Percentiles rank a stretch among this genome's conserved stretches.
These are phyloP conservation scores for Paulownia fortunei DNA, from an alignment of 257 asterid genomes.

Conservation along the genomic window DNA sequence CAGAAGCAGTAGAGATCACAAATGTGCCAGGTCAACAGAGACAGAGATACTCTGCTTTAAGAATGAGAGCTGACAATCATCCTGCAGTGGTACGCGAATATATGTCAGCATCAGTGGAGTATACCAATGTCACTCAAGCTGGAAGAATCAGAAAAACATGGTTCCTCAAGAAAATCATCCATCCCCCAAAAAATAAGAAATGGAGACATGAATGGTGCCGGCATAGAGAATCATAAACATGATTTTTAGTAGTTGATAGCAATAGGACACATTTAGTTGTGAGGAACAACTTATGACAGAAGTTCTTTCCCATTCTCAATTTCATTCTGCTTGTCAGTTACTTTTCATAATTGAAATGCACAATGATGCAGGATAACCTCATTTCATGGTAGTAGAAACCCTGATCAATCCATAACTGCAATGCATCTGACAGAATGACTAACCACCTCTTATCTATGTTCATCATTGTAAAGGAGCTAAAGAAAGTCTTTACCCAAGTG, in stretches of 20 bases:
- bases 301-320: background rate
- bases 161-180: background rate
- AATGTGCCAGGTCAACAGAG: background rate
- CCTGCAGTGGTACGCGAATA: background rate
- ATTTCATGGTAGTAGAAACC: too few relatives aligned
- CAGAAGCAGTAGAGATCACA: background rate
- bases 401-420: too few relatives aligned
- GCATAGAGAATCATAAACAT: too few relatives aligned
- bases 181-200: background rate
- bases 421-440: too few relatives aligned
- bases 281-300: background rate
- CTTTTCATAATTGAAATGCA: background rate
- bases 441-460: too few relatives aligned
- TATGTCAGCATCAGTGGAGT: too few relatives aligned
- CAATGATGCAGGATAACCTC: too few relatives aligned
- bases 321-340: background rate
- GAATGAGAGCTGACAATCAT: background rate
- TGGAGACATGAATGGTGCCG: too few relatives aligned
- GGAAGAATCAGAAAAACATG: background rate
- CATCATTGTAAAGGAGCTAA: too few relatives aligned
- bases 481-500: too few relatives aligned
- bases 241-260: background rate
- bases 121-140: background rate
- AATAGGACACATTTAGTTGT: background rate
- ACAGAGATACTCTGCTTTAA: background rate